Percentiles rank a stretch among this genome's conserved stretches.
phyloP scores from a whole-genome alignment of 257 asterid genomes.

The Asclepias syriaca region DNA sequence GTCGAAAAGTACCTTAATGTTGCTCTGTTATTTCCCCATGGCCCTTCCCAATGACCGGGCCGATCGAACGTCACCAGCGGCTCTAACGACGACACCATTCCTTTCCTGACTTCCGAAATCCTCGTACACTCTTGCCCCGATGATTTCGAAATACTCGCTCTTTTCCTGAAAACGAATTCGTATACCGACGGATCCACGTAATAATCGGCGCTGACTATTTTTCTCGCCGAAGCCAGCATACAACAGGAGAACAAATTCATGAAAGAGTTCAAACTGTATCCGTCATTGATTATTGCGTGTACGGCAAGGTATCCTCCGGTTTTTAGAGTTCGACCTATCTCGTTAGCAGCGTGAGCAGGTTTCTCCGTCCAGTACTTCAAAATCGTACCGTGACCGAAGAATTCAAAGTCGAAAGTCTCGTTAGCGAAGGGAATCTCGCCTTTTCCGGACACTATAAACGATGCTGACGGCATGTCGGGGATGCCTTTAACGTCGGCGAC shows the following conservation, averaged over 20 bases:
- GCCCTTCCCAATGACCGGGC: conserved; percentile 33
- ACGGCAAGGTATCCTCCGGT: conserved; percentile 15
- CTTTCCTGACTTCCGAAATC: too few species aligned
- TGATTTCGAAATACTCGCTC: too few species aligned
- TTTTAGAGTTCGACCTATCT: conserved; percentile 18
- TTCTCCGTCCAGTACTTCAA: neutral
- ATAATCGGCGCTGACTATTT: too few species aligned
- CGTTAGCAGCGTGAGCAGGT: neutral
- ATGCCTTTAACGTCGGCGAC: neutral
- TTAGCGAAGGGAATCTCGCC: neutral
- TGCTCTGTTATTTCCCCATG: conserved; percentile 32
- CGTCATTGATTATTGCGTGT: conserved; percentile 7
- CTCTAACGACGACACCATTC: conserved; percentile 20
- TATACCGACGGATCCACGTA: neutral
- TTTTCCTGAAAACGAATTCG: conserved; percentile 17
- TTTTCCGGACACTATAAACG: neutral
- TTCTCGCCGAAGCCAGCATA: neutral
- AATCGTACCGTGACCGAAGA: neutral
- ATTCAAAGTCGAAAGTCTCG: neutral
- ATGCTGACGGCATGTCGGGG: neutral
- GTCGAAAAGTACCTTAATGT: conserved; percentile 35
- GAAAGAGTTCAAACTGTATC: conserved; percentile 21
- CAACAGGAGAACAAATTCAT: conserved; percentile 13
- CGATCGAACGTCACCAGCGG: conserved; percentile 29
- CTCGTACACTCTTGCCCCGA: too few species aligned